Percentiles rank a stretch among this genome's conserved stretches.
Evolutionary conservation across 202 grass and related monocot species (phyloP).

Genomic region (Panicum virgatum): DNA sequence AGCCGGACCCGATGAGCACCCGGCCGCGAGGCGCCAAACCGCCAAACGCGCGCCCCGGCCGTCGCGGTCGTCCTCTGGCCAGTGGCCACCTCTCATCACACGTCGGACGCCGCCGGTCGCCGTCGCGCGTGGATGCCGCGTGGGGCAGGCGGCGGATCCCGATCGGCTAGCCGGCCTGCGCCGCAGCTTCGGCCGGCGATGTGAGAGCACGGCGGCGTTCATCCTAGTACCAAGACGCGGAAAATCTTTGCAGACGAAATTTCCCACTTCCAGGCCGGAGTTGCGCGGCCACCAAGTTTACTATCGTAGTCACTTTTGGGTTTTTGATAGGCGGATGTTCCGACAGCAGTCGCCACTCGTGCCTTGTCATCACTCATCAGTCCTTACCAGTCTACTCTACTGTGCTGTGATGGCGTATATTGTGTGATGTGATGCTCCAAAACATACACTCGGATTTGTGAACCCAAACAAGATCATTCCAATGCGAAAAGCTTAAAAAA

Average conservation of each 20-base stretch:
- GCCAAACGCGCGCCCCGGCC: neutral
- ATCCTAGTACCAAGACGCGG: conserved; percentile 23
- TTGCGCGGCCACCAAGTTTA: neutral
- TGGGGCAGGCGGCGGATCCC: conserved; percentile 12
- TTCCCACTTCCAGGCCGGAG: neutral
- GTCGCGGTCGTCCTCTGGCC: conserved; percentile 9
- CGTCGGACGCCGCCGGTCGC: conserved; percentile 28
- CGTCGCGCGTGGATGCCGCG: neutral
- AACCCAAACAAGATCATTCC: neutral
- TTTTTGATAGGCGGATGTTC: neutral
- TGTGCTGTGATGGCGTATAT: neutral
- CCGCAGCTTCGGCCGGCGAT: conserved; percentile 34
- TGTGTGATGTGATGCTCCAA: neutral
- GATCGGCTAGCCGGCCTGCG: conserved; percentile 2
- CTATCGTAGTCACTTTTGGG: neutral
- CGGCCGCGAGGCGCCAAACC: neutral
- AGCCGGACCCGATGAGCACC: too few relatives aligned
- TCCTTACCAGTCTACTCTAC: neutral
- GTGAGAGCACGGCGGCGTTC: neutral
- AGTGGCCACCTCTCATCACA: neutral
- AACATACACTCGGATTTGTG: neutral
- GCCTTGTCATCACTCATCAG: neutral
- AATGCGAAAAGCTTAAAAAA: neutral
- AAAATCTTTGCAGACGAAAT: neutral
- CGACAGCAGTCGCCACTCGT: neutral